These are phyloP conservation scores for Colletotrichum somersetense DNA, from an alignment of 2,329 filamentous ascomycete genomes.

Conservation along the genomic window DNA sequence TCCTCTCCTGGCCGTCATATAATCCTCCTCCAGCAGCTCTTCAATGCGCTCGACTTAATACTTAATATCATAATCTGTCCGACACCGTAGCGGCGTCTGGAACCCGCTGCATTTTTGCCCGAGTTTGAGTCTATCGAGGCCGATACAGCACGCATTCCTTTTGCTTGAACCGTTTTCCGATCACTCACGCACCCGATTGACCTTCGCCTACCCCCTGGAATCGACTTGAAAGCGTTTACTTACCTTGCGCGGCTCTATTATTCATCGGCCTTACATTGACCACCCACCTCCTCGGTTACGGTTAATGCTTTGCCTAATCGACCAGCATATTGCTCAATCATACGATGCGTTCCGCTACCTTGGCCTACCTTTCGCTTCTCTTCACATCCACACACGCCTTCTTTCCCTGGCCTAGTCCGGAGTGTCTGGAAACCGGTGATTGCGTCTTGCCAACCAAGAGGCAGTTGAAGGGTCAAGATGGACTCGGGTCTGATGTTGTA, in stretches of 20 bases:
- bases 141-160: slow-evolving; percentile 1
- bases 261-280: not conserved
- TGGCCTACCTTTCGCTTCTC: slow-evolving; percentile 64
- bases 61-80: slow-evolving; percentile 42
- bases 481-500: slow-evolving; percentile 20
- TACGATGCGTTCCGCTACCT: slow-evolving; percentile 57
- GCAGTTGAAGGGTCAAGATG: slow-evolving; percentile 30
- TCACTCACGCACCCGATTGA: slow-evolving; percentile 4
- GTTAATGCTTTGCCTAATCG: not conserved
- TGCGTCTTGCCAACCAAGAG: slow-evolving; percentile 46
- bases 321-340: slow-evolving; percentile 34
- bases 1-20: slow-evolving; percentile 5
- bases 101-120: slow-evolving; percentile 28
- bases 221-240: not conserved
- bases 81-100: slow-evolving; percentile 40
- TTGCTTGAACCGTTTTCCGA: not conserved
- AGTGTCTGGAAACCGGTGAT: slow-evolving; percentile 46
- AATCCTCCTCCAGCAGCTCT: slow-evolving; percentile 20
- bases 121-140: slow-evolving; percentile 2
- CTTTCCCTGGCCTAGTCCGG: slow-evolving; percentile 57
- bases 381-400: slow-evolving; percentile 61
- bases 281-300: not conserved
- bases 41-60: slow-evolving; percentile 37
- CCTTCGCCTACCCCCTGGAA: not conserved
- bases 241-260: not conserved